Base-by-base conservation (phyloP, 768 basidiomycete species). In the Lactifluus rugatus region DNA sequence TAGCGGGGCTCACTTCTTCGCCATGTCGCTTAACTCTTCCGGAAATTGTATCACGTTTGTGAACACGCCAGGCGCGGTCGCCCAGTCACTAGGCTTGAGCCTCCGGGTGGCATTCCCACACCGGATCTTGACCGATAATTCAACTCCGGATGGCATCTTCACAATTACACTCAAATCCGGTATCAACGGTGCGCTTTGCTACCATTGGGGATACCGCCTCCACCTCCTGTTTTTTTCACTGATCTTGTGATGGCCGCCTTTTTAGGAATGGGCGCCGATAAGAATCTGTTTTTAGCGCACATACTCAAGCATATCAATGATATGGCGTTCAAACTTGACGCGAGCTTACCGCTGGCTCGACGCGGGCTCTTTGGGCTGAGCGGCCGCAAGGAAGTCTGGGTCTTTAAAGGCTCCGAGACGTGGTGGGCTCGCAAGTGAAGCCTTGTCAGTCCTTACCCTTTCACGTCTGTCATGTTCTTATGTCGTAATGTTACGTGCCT, bases 261-360 rank as follows among this genome's bases (percentile, higher is more conserved):
- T 50, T 16, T 34, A 64, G 63, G 37, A 8, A 62, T 53, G 55
- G 61, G 57, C 19, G 70, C 80, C 23, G 78, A 82, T 62, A 77
- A 79, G 31, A 71, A 77, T 41, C 67, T 79, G 19, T 84, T 87
- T 65, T 71, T 81, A 36, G 81, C 83, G 65, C 80, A 84, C 63
- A 74, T 85, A 21, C 71, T 89, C 23, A 81, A 81, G 62, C 78
- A 80, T 60, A 74, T 89, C 61, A 75, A 71, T 62, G 70, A 72
- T 21, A 70, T 81, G 54, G 79, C 82, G 11, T 89, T 79, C 68
- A 75, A 77, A 48, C 77, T 90, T 14, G 81, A 84, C 62, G 83
- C 85, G 2, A 79, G 83, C 21, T 69, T 90, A n/a, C 79, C 82
- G 0, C 76, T 90, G 65, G 81, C 75, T 1, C 65, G 70, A 5